Evolutionary conservation across 768 basidiomycete genomes (phyloP), one percentile per base, ranked within the genome.

Genomic region (Russula sp.): DNA sequence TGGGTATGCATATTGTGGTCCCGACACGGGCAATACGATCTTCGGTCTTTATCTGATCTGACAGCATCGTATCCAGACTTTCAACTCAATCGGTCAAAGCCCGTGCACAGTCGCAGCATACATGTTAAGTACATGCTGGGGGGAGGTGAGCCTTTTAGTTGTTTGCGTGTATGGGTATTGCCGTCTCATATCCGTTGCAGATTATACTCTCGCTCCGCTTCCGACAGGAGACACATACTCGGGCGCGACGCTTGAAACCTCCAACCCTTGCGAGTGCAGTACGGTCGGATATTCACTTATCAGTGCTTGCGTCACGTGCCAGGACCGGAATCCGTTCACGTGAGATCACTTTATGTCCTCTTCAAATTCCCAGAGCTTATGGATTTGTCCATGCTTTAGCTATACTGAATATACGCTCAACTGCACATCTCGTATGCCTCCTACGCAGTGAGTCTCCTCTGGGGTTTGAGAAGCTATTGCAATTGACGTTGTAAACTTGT

Each of bases 371-470:
- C 1, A 2, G 34, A 8, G 44, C 55, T 26, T 5, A 18, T 28
- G 20, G 11, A 32, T 58, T 11, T 13, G 5, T 55, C 32, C 0
- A 9, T 5, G 7, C 16, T 6, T 32, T 30, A 65, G 64, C 11
- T 65, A 48, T 48, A 11, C 53, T 0, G 7, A 42, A 16, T 61
- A 34, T 20, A 26, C 40, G 5, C 1, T 0, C 38, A 65, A 61
- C 24, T 65, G 64, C 30, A 36, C 59, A 46, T 16, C 0, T 2
- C 6, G 5, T 5, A 1, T 34, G 4, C 30, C 59, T 8, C 38
- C 48, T 2, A 26, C 48, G 10, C 32, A 59, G 64, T 65, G 54
- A 51, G 64, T 56, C 24, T 26, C 30, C 5, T 30, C 28, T 30
- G 28, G 14, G 5, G 38, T 20, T 20, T 8, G 14, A 30, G 1